A percentile compares a stretch with the other conserved stretches of the same genome.
Evolutionary conservation across 768 basidiomycete genomes (phyloP).

Genomic region (Tephrocybe sp.): DNA sequence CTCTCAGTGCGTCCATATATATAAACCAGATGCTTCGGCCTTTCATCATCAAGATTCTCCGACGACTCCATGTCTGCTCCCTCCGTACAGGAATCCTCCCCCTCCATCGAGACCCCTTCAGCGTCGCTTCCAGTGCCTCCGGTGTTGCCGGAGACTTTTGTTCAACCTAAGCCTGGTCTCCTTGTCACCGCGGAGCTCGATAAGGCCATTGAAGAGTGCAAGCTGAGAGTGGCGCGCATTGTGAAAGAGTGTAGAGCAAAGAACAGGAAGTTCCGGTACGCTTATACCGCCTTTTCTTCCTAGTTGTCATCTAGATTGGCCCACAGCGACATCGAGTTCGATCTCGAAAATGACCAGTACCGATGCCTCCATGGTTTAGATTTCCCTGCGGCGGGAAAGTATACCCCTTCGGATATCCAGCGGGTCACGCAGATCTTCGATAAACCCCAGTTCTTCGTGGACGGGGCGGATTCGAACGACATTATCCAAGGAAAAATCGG

Average conservation of each 20-base stretch:
- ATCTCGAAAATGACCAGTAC: slow-evolving; percentile 52
- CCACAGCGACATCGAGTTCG: slow-evolving; percentile 54
- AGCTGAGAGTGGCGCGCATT: slow-evolving; percentile 43
- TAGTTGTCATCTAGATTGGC: background rate
- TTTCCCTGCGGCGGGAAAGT: slow-evolving; percentile 18
- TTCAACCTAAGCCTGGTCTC: slow-evolving; percentile 39
- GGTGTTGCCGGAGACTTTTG: slow-evolving; percentile 21
- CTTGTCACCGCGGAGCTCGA: slow-evolving; percentile 50
- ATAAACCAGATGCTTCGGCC: slow-evolving; percentile 6
- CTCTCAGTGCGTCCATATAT: background rate
- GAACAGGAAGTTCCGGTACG: slow-evolving; percentile 51
- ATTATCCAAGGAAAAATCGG: slow-evolving; percentile 52
- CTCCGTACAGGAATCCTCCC: background rate
- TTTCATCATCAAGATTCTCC: background rate
- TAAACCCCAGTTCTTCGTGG: slow-evolving; percentile 49
- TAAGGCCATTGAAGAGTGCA: slow-evolving; percentile 48
- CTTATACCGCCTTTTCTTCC: background rate
- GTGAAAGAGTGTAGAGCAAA: slow-evolving; percentile 43
- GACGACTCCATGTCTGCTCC: slow-evolving; percentile 5
- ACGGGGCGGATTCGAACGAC: slow-evolving; percentile 45
- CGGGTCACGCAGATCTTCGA: slow-evolving; percentile 52
- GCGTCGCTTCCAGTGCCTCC: background rate
- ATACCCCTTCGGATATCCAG: slow-evolving; percentile 39
- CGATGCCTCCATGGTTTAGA: slow-evolving; percentile 46
- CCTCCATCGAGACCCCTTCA: background rate